phyloP scores from a whole-genome alignment of 148 eudicot genomes.

The Persicaria maculosa region DNA sequence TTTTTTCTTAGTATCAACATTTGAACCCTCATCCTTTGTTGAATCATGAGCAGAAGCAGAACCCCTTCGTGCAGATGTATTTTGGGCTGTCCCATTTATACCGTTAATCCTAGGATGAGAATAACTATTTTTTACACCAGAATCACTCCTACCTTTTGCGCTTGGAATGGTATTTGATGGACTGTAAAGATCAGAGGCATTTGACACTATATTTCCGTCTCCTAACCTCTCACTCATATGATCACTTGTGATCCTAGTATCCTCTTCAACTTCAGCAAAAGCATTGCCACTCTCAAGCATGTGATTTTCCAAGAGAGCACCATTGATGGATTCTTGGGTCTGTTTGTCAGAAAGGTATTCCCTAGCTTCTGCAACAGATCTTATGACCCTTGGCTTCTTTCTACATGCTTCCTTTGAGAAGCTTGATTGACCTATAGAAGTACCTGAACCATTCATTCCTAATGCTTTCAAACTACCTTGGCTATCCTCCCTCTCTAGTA shows the following conservation, averaged over 20 bases:
- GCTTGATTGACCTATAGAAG: slow-evolving; percentile 17
- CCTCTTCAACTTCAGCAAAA: not conserved
- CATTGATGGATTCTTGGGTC: slow-evolving; percentile 15
- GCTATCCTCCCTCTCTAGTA: slow-evolving; percentile 3
- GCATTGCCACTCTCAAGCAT: slow-evolving; percentile 13
- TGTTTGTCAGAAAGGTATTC: slow-evolving; percentile 58
- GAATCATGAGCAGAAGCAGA: slow-evolving; percentile 1
- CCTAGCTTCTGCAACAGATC: slow-evolving; percentile 76
- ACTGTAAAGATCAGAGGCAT: slow-evolving; percentile 17
- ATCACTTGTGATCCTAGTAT: slow-evolving; percentile 12
- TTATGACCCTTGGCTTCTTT: slow-evolving; percentile 54
- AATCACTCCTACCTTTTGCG: not conserved
- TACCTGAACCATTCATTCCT: slow-evolving; percentile 14
- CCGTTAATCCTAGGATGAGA: not conserved
- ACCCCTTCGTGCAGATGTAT: not conserved
- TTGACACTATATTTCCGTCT: slow-evolving; percentile 18
- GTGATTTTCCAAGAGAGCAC: slow-evolving; percentile 18
- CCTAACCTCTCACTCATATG: slow-evolving; percentile 16
- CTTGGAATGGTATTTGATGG: slow-evolving; percentile 7
- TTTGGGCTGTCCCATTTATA: slow-evolving; percentile 3
- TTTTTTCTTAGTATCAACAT: not conserved
- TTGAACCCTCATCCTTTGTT: slow-evolving; percentile 3
- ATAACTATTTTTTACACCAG: not conserved
- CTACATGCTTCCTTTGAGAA: slow-evolving; percentile 21
- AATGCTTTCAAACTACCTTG: slow-evolving; percentile 9